Evolutionary conservation across 2,329 filamentous ascomycete species (phyloP).

Genomic region (Penicillium sp.): DNA sequence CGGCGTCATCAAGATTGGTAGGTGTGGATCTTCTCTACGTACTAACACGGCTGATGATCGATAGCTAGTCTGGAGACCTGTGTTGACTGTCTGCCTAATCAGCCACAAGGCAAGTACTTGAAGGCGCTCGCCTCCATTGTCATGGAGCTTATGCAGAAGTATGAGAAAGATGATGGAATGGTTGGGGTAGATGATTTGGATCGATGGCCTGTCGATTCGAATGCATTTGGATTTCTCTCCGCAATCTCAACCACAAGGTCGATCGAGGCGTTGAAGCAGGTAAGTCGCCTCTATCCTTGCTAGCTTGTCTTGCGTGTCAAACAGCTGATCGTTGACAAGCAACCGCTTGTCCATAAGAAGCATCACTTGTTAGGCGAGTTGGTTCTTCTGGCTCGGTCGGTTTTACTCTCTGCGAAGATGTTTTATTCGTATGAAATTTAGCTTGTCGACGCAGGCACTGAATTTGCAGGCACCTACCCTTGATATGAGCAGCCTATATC

Average conservation of each 20-base stretch:
- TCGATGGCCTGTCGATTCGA: conserved; percentile 29
- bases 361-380: conserved; percentile 8
- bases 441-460: no score
- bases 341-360: conserved; percentile 9
- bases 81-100: conserved; percentile 7
- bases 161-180: conserved; percentile 33
- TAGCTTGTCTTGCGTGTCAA: neutral
- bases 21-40: no score
- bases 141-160: conserved; percentile 38
- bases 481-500: no score
- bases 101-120: conserved; percentile 11
- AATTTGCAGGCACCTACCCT: no score
- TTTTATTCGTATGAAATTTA: no score
- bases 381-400: no score
- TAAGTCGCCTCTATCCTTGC: conserved; percentile 21
- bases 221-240: conserved; percentile 34
- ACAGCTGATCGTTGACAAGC: conserved; percentile 6
- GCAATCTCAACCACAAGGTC: conserved; percentile 27
- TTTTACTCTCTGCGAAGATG: no score
- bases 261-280: conserved; percentile 26
- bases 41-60: no score
- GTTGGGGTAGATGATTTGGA: conserved; percentile 33
- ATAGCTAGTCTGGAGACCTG: conserved; percentile 20
- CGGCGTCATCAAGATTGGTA: conserved; percentile 30
- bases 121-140: conserved; percentile 26